Evolutionary conservation across 163 green algal species (phyloP), one percentile per base, ranked within the genome.

Genomic region (Chloromonas sp.): DNA sequence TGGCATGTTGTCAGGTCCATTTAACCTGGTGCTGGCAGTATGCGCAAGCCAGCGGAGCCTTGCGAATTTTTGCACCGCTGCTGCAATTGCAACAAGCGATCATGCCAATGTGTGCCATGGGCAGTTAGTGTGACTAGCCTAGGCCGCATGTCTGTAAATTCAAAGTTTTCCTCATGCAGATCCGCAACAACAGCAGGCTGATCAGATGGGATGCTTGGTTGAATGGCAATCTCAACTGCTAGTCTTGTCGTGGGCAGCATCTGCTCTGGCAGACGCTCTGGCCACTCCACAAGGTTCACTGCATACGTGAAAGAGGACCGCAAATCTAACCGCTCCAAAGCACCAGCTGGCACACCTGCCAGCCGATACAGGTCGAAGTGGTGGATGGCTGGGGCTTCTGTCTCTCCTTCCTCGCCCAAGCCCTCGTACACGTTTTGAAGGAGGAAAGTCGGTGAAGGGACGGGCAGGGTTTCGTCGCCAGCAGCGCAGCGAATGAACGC

Each of bases 341-440:
- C 89, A 3, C 85, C 61, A 2, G 58, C 79, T 58, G 2, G 59
- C 59, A n/a, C 58, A 14, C 66, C n/a, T 5, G 82, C n/a, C 14
- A 98, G 81, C 66, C 96, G 89, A 88, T 98, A 98, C 61, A 98
- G 87, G 85, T 98, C 96, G 86, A 95, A 98, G 84, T 98, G 96
- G 84, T 98, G 94, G 59, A 98, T 93, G 0, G 89, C 84, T 36
- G 36, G 36, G 0, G 88, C 88, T 81, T 89, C 82, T 81, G 86
- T 81, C 66, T 74, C 5, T 74, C 11, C 5, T 2, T 59, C 71
- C 11, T 58, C 14, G 5, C 5, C 5, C n/a, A 91, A 84, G 0
- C 94, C 88, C 1, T 96, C 92, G 84, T 98, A 98, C 1, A 93
- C 93, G 62, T 96, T 94, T 83, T 97, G 93, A 83, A 98, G 88